Percentiles rank a stretch among this genome's conserved stretches.
These are phyloP conservation scores for Fusarium sp. DNA, from an alignment of 2,329 filamentous ascomycete genomes.

Conservation along the genomic window DNA sequence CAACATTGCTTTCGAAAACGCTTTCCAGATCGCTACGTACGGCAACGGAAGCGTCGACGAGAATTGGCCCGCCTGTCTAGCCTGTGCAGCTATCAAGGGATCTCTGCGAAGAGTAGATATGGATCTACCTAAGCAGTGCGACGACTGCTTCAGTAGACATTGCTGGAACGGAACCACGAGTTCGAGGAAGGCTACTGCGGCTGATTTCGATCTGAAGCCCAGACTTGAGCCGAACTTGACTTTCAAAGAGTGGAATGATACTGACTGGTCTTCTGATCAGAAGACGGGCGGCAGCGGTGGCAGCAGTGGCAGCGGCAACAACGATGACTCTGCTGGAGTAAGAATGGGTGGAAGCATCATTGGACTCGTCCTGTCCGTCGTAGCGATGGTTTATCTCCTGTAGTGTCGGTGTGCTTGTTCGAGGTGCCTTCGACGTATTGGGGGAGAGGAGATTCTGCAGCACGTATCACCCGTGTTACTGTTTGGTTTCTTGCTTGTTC, in stretches of 20 bases:
- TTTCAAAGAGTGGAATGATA: constrained; percentile 43
- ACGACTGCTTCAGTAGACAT: constrained; percentile 43
- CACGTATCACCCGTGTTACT: not conserved
- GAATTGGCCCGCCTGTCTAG: constrained; percentile 81
- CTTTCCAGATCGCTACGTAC: constrained; percentile 81
- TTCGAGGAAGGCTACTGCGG: constrained; percentile 14
- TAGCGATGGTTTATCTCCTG: not conserved
- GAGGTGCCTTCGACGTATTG: not conserved
- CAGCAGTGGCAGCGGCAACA: not conserved
- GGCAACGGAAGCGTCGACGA: constrained; percentile 78
- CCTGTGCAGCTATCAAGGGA: constrained; percentile 80
- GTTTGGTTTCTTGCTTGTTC: not conserved
- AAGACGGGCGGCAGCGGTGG: not conserved
- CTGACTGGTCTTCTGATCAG: constrained; percentile 19
- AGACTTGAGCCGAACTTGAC: constrained; percentile 40
- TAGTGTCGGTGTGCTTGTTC: not conserved
- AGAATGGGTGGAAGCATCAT: not conserved
- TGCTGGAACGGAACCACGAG: constrained; percentile 44
- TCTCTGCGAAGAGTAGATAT: constrained; percentile 62
- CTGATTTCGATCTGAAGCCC: constrained; percentile 31
- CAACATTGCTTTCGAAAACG: constrained; percentile 64
- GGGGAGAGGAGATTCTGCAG: not conserved
- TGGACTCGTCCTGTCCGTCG: not conserved
- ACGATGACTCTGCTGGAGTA: not conserved
- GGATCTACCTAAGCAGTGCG: constrained; percentile 39